These are phyloP conservation scores for Starmerella gropengiesseri DNA, from an alignment of 805 yeast species.

Conservation along the genomic window DNA sequence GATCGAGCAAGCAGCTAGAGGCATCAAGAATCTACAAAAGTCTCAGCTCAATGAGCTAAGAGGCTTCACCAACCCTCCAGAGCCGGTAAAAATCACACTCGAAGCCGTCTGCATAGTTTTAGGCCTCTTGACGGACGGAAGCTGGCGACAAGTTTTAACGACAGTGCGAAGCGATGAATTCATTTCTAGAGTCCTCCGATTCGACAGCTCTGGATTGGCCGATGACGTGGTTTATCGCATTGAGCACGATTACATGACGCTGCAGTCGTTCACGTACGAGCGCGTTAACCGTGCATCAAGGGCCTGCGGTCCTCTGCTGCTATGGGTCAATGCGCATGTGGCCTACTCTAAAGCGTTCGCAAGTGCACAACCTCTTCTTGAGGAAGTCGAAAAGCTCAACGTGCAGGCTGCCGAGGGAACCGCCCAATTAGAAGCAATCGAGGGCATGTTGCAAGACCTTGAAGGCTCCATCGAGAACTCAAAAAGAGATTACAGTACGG, in stretches of 20 bases:
- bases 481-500: constrained; percentile 54
- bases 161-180: constrained; percentile 81
- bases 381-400: constrained; percentile 54
- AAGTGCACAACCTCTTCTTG: constrained; percentile 58
- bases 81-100: constrained; percentile 68
- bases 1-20: constrained; percentile 68
- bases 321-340: constrained; percentile 88
- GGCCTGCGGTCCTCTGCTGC: constrained; percentile 84
- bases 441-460: constrained; percentile 69
- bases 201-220: constrained; percentile 54
- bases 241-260: constrained; percentile 48
- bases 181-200: constrained; percentile 67
- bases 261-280: constrained; percentile 56
- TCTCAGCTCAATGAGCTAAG: constrained; percentile 83
- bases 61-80: constrained; percentile 85
- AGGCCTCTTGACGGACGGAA: constrained; percentile 46
- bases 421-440: constrained; percentile 55
- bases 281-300: constrained; percentile 80
- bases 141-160: constrained; percentile 76
- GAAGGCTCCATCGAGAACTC: constrained; percentile 56
- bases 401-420: constrained; percentile 36
- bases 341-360: constrained; percentile 61
- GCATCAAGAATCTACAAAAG: constrained; percentile 87
- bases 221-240: constrained; percentile 43
- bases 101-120: constrained; percentile 80